Base-by-base conservation (phyloP, 2,329 filamentous ascomycete genomes). In the Botrytis pseudocinerea region DNA sequence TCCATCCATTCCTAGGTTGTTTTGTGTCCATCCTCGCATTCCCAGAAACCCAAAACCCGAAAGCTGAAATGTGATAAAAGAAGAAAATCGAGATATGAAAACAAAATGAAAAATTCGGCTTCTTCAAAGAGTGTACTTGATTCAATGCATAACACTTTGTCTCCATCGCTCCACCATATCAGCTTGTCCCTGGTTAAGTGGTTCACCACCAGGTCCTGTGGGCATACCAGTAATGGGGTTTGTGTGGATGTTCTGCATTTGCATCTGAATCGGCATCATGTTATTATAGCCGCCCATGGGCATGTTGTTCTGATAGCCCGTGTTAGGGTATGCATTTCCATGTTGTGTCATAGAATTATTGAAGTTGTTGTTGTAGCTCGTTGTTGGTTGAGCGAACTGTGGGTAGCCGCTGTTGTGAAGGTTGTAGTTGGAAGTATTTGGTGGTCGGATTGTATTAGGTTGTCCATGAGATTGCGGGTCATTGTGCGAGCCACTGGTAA, bases 151-250 rank as follows among this genome's bases (percentile, higher is more conserved):
- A 12, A 82, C 78, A 61, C 80, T 81, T 74, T 81, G 80, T 62
- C 80, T 78, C 80, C 80, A 82, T 57, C 78, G 74, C 76, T 82
- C 80, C 38, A 82, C 80, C 80, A 80, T 81, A 75, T 81, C 80
- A 70, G 78, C 76, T 73, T 81, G 80, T 2, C 79, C 79, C 71
- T 81, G 77, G 65, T 79, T 79, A 22, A 78, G 70, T 22, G 78
- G 77, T 69, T 76, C 75, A 65, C 73, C 71, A 9, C 71, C 74
- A 18, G 63, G 62, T 7, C 75, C 74, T 76, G 79, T 78, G 22
- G 71, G 69, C 73, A 79, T 59, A 44, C 70, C 71, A 63, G 71
- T 69, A 74, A 78, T 75, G 25, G 74, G 73, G 42, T 78, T 76
- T 18, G 72, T 70, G 54, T 72, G 73, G 69, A 76, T 74, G 51